Base-by-base conservation (phyloP, 2,329 filamentous ascomycete genomes). In the Sporothrix phasma region DNA sequence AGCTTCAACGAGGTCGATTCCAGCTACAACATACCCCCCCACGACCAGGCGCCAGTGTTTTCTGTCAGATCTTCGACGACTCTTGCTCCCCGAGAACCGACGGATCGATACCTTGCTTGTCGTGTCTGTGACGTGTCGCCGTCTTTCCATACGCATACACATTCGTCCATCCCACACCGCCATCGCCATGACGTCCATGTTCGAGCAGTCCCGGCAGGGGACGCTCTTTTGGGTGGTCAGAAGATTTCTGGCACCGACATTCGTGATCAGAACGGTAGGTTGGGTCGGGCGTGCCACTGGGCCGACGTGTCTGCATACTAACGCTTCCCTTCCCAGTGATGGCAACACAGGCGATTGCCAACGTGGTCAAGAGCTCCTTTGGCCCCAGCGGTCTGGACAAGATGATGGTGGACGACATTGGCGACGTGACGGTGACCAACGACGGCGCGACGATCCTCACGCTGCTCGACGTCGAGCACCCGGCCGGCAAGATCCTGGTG, bases 401-500 rank as follows among this genome's bases (percentile, higher is more conserved):
- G 85, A 99, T 99, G 94, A 97, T 99, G 94, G 94, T 99, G 72
- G 94, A 99, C 79, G 94, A 99, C 75, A 97, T 99, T 65, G 64
- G 61, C 51, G 94, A 99, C 80, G 94, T 99, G 66, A 99, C 94
- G 66, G 94, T 99, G 65, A 99, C 94, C 69, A 99, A 99, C 78
- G 94, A 99, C 77, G 94, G 94, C 74, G 94, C 94, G 63, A 99
- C 94, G 39, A 99, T 99, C 73, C 85, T 99, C 70, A 91, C 86
- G 76, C 83, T 99, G 73, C 85, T 99, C 74, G 94, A 97, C 74
- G 92, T 99, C 73, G 93, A 99, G 76, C 92, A 99, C 78, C 94
- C 94, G 63, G 94, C 94, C 64, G 94, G 94, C 74, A 97, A 97
- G 85, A 99, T 99, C 69, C 82, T 99, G 69, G 94, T 99, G 70